These are phyloP conservation scores for Camellia sinensis DNA, from an alignment of 148 eudicot species.

Conservation along the genomic window DNA sequence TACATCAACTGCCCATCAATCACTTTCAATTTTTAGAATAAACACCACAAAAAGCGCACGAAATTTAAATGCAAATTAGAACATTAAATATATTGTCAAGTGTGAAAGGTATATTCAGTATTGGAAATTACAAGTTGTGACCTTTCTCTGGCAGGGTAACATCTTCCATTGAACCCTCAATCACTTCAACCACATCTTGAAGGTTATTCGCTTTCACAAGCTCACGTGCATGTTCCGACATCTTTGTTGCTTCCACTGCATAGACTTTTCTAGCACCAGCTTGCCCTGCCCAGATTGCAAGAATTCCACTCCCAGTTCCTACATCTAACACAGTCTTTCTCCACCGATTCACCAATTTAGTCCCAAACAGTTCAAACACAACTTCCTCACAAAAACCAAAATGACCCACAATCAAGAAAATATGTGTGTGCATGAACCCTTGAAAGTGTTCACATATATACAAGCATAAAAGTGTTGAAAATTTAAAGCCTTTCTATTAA, in stretches of 20 bases:
- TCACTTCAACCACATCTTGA: slow-evolving; percentile 78
- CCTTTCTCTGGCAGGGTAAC: slow-evolving; percentile 88
- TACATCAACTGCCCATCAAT: slow-evolving; percentile 75
- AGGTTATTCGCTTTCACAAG: slow-evolving; percentile 86
- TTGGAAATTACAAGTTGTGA: slow-evolving; percentile 21
- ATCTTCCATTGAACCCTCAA: slow-evolving; percentile 92
- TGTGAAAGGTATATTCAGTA: not conserved
- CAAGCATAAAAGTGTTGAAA: too few relatives aligned
- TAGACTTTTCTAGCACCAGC: slow-evolving; percentile 98
- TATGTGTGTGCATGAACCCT: too few relatives aligned
- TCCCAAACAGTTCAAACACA: slow-evolving; percentile 9
- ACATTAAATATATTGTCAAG: not conserved
- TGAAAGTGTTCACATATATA: too few relatives aligned
- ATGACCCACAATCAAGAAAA: not conserved
- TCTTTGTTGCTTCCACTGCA: slow-evolving; percentile 98
- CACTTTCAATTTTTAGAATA: slow-evolving; percentile 15
- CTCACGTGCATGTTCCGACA: slow-evolving; percentile 85
- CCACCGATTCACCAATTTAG: slow-evolving; percentile 31
- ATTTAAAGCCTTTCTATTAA: too few relatives aligned
- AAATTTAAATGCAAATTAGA: slow-evolving; percentile 7
- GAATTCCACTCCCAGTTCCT: slow-evolving; percentile 97
- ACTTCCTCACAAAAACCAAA: not conserved
- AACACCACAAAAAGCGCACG: not conserved
- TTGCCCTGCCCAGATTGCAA: slow-evolving; percentile 99
- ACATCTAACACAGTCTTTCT: slow-evolving; percentile 91